A percentile compares a stretch with the other conserved stretches of the same genome.
These are phyloP conservation scores for Loxodes magnus DNA, from an alignment of 73 alveolate species.

Conservation along the genomic window DNA sequence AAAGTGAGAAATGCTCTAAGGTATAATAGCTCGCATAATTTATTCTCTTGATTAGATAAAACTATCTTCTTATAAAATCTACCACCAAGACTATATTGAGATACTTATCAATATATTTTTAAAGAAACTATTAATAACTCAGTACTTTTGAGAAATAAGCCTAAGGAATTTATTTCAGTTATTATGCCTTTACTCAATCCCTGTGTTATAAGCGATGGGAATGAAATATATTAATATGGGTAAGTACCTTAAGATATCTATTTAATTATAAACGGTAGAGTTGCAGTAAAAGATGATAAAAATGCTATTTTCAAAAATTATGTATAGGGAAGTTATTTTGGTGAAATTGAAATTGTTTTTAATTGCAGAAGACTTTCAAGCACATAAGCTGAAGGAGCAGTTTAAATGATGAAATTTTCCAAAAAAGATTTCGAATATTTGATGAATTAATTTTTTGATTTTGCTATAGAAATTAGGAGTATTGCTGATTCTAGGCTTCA, in stretches of 20 bases:
- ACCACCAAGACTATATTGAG: slow-evolving; percentile 29
- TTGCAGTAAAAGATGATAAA: slow-evolving; percentile 7
- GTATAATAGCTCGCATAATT: slow-evolving; percentile 19
- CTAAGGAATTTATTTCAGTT: slow-evolving; percentile 29
- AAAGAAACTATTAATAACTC: slow-evolving; percentile 21
- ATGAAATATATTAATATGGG: slow-evolving; percentile 27
- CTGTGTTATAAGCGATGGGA: slow-evolving; percentile 23
- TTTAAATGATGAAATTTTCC: background rate
- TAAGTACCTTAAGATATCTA: slow-evolving; percentile 19
- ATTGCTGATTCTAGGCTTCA: background rate
- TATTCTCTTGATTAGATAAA: slow-evolving; percentile 20
- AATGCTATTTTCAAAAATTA: background rate
- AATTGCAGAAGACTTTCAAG: background rate
- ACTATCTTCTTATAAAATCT: slow-evolving; percentile 24
- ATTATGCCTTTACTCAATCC: slow-evolving; percentile 27
- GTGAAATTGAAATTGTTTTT: slow-evolving; percentile 6
- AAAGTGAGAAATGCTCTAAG: slow-evolving; percentile 24
- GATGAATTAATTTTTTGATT: background rate
- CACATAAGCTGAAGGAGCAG: slow-evolving; percentile 8
- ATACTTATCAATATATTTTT: slow-evolving; percentile 27
- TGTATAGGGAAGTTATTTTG: slow-evolving; percentile 9
- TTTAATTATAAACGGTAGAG: slow-evolving; percentile 38
- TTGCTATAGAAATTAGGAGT: background rate
- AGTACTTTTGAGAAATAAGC: slow-evolving; percentile 23
- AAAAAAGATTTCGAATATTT: slow-evolving; percentile 6